Base-by-base conservation (phyloP, 1,139 yeast species). In the Candida sanyaensis region DNA sequence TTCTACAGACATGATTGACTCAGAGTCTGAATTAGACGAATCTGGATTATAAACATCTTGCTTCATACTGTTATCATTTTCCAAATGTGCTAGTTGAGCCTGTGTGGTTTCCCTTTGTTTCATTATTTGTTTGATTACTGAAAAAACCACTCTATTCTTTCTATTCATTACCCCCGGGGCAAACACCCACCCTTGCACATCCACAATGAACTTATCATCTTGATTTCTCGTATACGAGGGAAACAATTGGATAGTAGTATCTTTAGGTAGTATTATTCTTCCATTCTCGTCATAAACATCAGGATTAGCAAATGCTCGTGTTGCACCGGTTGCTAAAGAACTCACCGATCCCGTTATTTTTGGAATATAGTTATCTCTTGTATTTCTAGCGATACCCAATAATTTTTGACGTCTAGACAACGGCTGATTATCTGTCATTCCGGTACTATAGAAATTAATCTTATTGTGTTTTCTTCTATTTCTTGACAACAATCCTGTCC, bases 181-280 rank as follows among this genome's bases (percentile, higher is more conserved):
- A 49, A 77, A 81, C 8, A 89, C 75, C 79, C 87, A 81, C 3
- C 97, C 96, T 42, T 88, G 78, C 2, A 90, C 81, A 45, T 84
- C 83, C 1, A 91, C 84, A 43, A 77, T 73, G 60, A 69, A 83
- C 23, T 57, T 59, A 6, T 62, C 64, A 8, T 65, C 66, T 13
- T 55, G 61, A 17, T 62, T 50, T 21, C 86, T 68, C 0, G 90
- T 77, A 62, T 86, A 88, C 5, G 89, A 79, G 2, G 92, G 92
- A 56, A 84, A 87, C 6, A 60, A 78, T 7, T 71, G 64, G 43
- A 75, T 66, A 3, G 65, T 49, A 5, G 80, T 69, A 50, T 72
- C 75, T 31, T 62, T 60, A 5, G 80, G 80, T 31, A 71, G 54
- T 26, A 65, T 55, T 24, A 73, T 56, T 48, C 64, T 58, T 3